Base-by-base conservation (phyloP, 805 yeast genomes). In the Cyberlindnera subsufficiens region DNA sequence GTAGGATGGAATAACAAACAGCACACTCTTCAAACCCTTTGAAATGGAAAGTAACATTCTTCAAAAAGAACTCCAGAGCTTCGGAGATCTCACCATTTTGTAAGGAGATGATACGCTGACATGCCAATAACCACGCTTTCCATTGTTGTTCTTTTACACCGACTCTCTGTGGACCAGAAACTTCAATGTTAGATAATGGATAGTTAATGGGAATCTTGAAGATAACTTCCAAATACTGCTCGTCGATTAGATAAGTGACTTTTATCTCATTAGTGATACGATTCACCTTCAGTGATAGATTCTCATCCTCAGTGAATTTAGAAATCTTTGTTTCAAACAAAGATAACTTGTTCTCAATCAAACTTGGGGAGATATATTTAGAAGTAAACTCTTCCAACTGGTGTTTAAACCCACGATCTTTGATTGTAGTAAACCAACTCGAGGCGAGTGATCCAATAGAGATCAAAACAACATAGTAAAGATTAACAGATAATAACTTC, bases 21-120 rank as follows among this genome's bases (percentile, higher is more conserved):
- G 98, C 96, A 73, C 99, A 93, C 46, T 91, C 98, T 56, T 88
- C 96, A 51, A 87, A 89, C 0, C 96, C 96, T 8, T 90, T 85
- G 61, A 95, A 90, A 59, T 90, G 95, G 53, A 86, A 71, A 42
- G 78, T 75, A 40, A 88, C 89, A 55, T 91, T 87, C 52, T 78
- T 79, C 38, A 67, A 54, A 43, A 68, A 65, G 30, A 65, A 56
- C 37, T 67, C 70, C 40, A 68, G 46, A 14, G 71, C 64, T 42
- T 74, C 69, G 52, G 74, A 45, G 11, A 66, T 66, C 15, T 88
- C 76, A 16, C 88, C 89, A 52, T 82, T 82, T 53, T 84, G 84
- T 32, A 84, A 74, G 2, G 87, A 74, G 25, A 88, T 78, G 8
- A 87, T 80, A 44, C 89, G 75, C 58, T 89, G 96, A 3, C 96